Evolutionary conservation across 148 eudicot species (phyloP), one percentile per base, ranked within the genome.

Genomic region (Suaeda aralocaspica): DNA sequence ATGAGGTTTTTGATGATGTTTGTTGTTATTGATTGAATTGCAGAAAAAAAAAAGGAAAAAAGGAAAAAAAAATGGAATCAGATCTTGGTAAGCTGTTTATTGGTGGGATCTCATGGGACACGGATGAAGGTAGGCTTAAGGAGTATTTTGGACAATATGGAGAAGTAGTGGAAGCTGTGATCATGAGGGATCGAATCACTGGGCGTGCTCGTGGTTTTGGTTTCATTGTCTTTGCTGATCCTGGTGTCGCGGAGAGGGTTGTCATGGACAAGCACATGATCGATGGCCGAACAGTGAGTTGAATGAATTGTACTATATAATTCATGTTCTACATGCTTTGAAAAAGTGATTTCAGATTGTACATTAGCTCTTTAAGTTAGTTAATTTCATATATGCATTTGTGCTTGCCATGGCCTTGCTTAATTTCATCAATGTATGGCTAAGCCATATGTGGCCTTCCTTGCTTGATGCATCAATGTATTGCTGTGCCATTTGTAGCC

Each of bases 81-180:
- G 91, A 86, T 88, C 85, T 82, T 45, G 88, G 93, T 69, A 91
- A 91, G 84, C 83, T 91, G 9, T 91, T 91, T 70, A 72, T 91
- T 58, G 96, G 96, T 82, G 96, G 96, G 85, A 88, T 91, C 76
- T 91, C 96, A 31, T 91, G 96, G 93, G 91, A 91, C 79, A 91
- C 96, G 44, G 89, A 91, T 85, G 96, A 91, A 64, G 78, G 83
- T 77, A 86, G 93, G 46, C 85, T 91, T 14, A 86, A 79, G 78
- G 91, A 86, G 72, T 91, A 91, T 77, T 91, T 91, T 71, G 83
- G 86, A 34, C 71, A 79, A 26, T 86, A 83, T 83, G 96, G 96
- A 49, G 93, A 91, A 72, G 89, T 91, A 73, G 78, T 82, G 57
- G 96, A 91, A 78, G 88, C 91, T 52, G 85, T 83, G 82, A 91